Percentiles rank a stretch among this genome's conserved stretches.
Conservation (phyloP, 2,329 filamentous ascomycete genomes). For the Pseudogymnoascus sp. region DNA sequence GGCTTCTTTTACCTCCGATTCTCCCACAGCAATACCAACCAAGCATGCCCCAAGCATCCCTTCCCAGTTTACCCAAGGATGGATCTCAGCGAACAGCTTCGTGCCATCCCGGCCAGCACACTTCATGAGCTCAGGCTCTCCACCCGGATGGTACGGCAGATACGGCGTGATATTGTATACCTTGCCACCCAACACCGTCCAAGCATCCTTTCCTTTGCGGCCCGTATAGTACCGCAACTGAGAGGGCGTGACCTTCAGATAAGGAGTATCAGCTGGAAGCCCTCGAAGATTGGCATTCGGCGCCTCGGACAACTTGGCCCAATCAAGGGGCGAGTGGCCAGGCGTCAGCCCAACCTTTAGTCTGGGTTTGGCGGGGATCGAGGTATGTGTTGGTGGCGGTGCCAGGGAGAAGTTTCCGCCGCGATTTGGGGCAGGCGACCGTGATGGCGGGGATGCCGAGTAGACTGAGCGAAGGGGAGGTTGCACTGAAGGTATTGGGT, state of each 20-base stretch:
- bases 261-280: constrained; percentile 40
- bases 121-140: constrained; percentile 61
- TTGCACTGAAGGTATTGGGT: constrained; percentile 15
- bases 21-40: constrained; percentile 52
- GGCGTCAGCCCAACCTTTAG: constrained; percentile 76
- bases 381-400: constrained; percentile 46
- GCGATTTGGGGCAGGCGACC: constrained; percentile 35
- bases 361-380: constrained; percentile 46
- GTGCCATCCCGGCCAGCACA: constrained; percentile 55
- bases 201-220: constrained; percentile 75
- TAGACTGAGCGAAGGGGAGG: constrained; percentile 14
- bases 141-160: constrained; percentile 82
- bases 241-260: constrained; percentile 71
- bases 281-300: constrained; percentile 61
- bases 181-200: constrained; percentile 80
- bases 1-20: constrained; percentile 22
- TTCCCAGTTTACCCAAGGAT: constrained; percentile 67
- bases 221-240: constrained; percentile 73
- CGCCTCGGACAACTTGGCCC: constrained; percentile 66
- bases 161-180: constrained; percentile 95
- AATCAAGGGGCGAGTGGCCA: constrained; percentile 90
- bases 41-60: constrained; percentile 58
- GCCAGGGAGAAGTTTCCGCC: constrained; percentile 36
- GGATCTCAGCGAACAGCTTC: constrained; percentile 56
- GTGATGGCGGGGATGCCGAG: constrained; percentile 21